Percentiles rank a stretch among this genome's conserved stretches.
Conservation (phyloP, 2,329 filamentous ascomycete species). For the Phialophora tarda region DNA sequence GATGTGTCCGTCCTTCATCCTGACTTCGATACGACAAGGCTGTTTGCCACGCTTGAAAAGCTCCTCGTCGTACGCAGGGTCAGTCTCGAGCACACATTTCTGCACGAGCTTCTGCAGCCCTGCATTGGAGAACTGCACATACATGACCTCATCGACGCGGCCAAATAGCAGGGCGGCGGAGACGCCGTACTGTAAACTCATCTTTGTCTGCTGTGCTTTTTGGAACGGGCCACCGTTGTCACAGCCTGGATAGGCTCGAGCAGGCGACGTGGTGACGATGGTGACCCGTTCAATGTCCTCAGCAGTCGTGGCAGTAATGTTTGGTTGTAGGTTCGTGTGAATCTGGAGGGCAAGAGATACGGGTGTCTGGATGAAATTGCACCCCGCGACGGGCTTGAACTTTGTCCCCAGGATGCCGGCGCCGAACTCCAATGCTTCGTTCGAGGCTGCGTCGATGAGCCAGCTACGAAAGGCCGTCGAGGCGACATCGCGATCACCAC, state of each 20-base stretch:
- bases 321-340: background rate
- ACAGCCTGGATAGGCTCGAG: constrained; percentile 25
- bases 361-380: constrained; percentile 27
- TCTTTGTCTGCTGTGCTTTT: constrained; percentile 29
- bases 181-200: constrained; percentile 27
- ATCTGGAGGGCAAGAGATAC: constrained; percentile 11
- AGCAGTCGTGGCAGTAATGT: background rate
- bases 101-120: constrained; percentile 3
- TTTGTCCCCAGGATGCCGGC: constrained; percentile 19
- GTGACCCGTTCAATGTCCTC: background rate
- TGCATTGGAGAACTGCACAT: constrained; percentile 10
- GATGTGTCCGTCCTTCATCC: constrained; percentile 6
- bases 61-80: constrained; percentile 6
- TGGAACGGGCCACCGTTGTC: constrained; percentile 15
- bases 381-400: constrained; percentile 28
- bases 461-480: no score
- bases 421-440: constrained; percentile 4
- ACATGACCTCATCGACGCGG: constrained; percentile 14
- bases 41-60: constrained; percentile 15
- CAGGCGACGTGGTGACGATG: constrained; percentile 20
- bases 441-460: no score
- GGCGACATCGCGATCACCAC: background rate
- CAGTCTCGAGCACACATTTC: constrained; percentile 13
- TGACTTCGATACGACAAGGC: constrained; percentile 18
- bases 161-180: constrained; percentile 23